Evolutionary conservation across 129 eudicot species (phyloP), one percentile per base, ranked within the genome.

Genomic region (Tagetes erecta): DNA sequence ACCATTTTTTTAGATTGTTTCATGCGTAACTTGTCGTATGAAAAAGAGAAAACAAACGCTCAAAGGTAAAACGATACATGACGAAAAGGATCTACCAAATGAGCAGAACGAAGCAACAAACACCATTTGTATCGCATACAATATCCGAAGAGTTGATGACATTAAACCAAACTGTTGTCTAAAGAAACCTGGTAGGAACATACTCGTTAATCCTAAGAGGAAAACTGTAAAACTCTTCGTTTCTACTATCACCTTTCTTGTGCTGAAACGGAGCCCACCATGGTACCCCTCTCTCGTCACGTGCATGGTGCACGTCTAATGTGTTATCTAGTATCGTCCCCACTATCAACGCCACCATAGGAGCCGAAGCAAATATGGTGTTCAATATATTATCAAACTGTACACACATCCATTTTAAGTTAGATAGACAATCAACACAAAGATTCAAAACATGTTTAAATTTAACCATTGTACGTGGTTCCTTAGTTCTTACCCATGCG

Each of bases 371-470:
- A 83, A 92, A 92, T 70, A 87, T 82, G 8, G 98, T 84, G 67
- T 92, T 92, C 76, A 89, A 52, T 82, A 92, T 92, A 81, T 89
- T 83, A 37, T 92, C 85, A 79, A 92, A 92, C 98, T 92, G 98
- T 84, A 70, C 50, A 42, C 20, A 79, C 39, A 65, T 8, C 63
- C 71, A 0, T 5, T 53, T 39, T 1, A 71, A 31, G 69, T 65
- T 53, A 72, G 69, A 12, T 10, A 59, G 59, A 46, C 64, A 79
- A 45, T 65, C 1, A 7, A 20, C 9, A 12, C 8, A 67, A 33
- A 78, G 6, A 3, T 45, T 8, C 35, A 71, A 64, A 33, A 76
- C 3, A 68, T 31, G 37, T 60, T 66, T 14, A 0, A 47, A 20
- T 3, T 30, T 8, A 45, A 44, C 36, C 1, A 6, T 41, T 31